Conservation (phyloP, 2,329 filamentous ascomycete species). For the Karstenula rhodostoma region DNA sequence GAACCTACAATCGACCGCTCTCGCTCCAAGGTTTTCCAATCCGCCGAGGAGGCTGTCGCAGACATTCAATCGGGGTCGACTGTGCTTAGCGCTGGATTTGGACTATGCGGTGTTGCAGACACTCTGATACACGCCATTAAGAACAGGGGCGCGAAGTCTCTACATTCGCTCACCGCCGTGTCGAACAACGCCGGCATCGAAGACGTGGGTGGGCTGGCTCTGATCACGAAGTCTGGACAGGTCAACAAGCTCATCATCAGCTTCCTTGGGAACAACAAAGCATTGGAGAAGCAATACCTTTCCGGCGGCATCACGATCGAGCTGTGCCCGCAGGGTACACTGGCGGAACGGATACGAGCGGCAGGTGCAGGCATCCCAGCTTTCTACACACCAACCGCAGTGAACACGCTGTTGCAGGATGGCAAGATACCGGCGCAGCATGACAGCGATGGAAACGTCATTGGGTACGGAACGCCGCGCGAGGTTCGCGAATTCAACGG, state of each 20-base stretch:
- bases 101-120: constrained; percentile 50
- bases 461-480: constrained; percentile 70
- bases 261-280: constrained; percentile 80
- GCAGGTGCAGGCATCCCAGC: constrained; percentile 81
- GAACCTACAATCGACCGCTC: constrained; percentile 46
- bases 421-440: constrained; percentile 72
- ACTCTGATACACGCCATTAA: constrained; percentile 49
- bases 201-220: constrained; percentile 69
- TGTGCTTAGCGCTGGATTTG: constrained; percentile 50
- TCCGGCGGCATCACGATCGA: constrained; percentile 77
- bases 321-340: constrained; percentile 77
- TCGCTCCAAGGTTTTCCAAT: constrained; percentile 47
- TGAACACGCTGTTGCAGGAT: constrained; percentile 70
- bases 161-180: constrained; percentile 69
- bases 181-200: constrained; percentile 83
- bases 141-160: constrained; percentile 38
- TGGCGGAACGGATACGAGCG: constrained; percentile 75
- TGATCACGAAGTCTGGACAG: constrained; percentile 73
- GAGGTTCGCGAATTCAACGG: constrained; percentile 78
- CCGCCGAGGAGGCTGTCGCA: constrained; percentile 48
- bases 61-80: constrained; percentile 49
- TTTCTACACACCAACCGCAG: constrained; percentile 79
- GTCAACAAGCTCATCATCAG: constrained; percentile 77
- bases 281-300: constrained; percentile 76
- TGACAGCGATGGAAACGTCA: constrained; percentile 64